These are phyloP conservation scores for Penicillium sclerotigenum DNA, from an alignment of 2,329 filamentous ascomycete genomes.

Conservation along the genomic window DNA sequence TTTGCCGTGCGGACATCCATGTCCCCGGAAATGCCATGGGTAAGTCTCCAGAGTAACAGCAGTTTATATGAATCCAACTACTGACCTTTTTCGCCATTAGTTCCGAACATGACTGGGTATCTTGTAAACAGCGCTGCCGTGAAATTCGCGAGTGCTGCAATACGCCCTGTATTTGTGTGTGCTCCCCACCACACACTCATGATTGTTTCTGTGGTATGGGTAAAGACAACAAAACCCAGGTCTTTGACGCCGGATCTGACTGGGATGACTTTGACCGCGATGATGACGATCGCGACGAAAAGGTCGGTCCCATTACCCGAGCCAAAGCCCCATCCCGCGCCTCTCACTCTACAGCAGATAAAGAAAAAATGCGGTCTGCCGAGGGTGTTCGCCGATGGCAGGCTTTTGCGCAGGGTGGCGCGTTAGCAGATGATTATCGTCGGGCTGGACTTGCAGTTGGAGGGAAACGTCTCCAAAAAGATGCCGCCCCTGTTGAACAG, in stretches of 20 bases:
- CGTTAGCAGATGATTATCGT: not conserved
- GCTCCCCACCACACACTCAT: not conserved
- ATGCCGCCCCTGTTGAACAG: not conserved
- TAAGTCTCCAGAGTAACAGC: constrained; percentile 24
- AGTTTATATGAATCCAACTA: not conserved
- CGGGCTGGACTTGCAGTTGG: not conserved
- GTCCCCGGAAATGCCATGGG: constrained; percentile 53
- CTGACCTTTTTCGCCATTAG: not conserved
- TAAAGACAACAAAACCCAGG: not conserved
- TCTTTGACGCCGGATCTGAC: not conserved
- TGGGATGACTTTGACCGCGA: not conserved
- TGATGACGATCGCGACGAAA: not conserved
- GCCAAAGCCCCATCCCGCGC: not conserved
- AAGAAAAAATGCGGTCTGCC: not conserved
- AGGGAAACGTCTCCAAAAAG: not conserved
- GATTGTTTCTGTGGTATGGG: not conserved
- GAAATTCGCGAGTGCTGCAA: not conserved
- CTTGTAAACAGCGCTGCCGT: not conserved
- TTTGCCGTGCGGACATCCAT: constrained; percentile 53
- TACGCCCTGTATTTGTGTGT: not conserved
- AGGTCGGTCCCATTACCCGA: not conserved
- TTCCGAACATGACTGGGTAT: not conserved
- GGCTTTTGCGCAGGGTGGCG: not conserved
- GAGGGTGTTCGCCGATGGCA: not conserved
- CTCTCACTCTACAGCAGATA: not conserved